Conservation (phyloP, 306 rosid genomes). For the Neltuma alba region DNA sequence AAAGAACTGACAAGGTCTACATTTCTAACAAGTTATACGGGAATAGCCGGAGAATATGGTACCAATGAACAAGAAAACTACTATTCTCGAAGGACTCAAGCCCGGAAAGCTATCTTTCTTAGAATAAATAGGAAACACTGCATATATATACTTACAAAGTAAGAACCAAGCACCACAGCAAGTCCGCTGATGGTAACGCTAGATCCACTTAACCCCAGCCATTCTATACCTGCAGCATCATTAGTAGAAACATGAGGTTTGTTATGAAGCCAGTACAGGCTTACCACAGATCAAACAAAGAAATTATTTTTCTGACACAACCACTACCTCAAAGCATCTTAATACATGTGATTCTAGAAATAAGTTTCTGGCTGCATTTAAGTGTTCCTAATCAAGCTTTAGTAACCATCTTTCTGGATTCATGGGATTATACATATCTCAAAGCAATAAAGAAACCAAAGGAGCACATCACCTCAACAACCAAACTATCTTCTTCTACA, state of each 20-base stretch:
- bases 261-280: constrained; percentile 11
- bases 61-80: not conserved
- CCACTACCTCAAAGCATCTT: not conserved
- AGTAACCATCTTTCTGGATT: not conserved
- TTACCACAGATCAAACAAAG: not conserved
- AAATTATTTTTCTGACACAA: not conserved
- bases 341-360: constrained; percentile 1
- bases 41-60: constrained; percentile 1
- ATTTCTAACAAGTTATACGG: not conserved
- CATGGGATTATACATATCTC: not conserved
- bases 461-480: constrained; percentile 12
- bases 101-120: constrained; percentile 16
- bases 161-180: constrained; percentile 62
- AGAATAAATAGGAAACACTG: not conserved
- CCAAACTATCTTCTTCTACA: constrained; percentile 21
- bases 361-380: not conserved
- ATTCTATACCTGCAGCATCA: constrained; percentile 66
- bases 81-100: not conserved
- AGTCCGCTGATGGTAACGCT: constrained; percentile 49
- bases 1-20: constrained; percentile 7
- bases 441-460: constrained; percentile 6
- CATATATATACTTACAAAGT: constrained; percentile 66
- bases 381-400: not conserved
- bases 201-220: constrained; percentile 63
- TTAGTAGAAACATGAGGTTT: constrained; percentile 10